Conservation (phyloP, 2,329 filamentous ascomycete species). For the Xylaria sp. region DNA sequence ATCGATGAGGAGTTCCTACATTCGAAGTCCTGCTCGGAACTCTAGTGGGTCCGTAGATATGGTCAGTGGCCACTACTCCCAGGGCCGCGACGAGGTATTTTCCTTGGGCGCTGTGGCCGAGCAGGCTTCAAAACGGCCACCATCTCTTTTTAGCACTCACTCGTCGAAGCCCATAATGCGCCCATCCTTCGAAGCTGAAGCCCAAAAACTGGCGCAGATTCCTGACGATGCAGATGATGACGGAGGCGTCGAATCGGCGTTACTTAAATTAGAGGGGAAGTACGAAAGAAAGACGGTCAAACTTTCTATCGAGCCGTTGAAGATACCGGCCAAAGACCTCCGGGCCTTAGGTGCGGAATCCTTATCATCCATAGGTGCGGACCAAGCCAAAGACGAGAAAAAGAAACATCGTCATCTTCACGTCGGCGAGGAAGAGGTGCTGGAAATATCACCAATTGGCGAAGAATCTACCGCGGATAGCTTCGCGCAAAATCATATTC, state of each 20-base stretch:
- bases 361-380: slow-evolving; percentile 42
- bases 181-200: slow-evolving; percentile 87
- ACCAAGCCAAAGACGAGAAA: slow-evolving; percentile 54
- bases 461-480: slow-evolving; percentile 40
- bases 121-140: slow-evolving; percentile 56
- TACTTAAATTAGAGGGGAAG: slow-evolving; percentile 91
- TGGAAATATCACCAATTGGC: slow-evolving; percentile 47
- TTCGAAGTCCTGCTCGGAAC: slow-evolving; percentile 56
- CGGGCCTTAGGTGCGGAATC: slow-evolving; percentile 34
- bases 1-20: slow-evolving; percentile 68
- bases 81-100: slow-evolving; percentile 59
- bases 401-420: slow-evolving; percentile 59
- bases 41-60: slow-evolving; percentile 59
- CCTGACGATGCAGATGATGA: slow-evolving; percentile 83
- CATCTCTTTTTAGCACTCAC: slow-evolving; percentile 70
- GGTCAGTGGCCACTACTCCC: slow-evolving; percentile 57
- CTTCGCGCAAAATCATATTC: slow-evolving; percentile 40
- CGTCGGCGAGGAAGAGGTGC: slow-evolving; percentile 55
- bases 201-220: slow-evolving; percentile 86
- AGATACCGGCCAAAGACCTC: slow-evolving; percentile 41
- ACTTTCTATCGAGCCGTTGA: slow-evolving; percentile 55
- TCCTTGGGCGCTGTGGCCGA: slow-evolving; percentile 70
- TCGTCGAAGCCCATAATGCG: slow-evolving; percentile 72
- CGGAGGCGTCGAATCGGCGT: slow-evolving; percentile 89
- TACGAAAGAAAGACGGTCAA: slow-evolving; percentile 68